These are phyloP conservation scores for Mimosa pudica DNA, from an alignment of 306 rosid genomes.

Conservation along the genomic window DNA sequence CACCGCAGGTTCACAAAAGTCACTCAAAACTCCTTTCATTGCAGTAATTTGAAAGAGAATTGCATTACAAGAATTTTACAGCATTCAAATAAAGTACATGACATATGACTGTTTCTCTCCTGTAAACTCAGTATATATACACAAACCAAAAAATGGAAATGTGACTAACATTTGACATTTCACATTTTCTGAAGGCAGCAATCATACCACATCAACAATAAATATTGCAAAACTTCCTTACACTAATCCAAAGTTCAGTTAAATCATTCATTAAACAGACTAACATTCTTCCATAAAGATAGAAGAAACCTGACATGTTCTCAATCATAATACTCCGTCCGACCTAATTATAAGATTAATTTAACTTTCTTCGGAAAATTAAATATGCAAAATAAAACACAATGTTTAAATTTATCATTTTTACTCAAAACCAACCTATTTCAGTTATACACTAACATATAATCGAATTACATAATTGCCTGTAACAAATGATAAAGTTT, in stretches of 20 bases:
- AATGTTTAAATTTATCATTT: too few relatives aligned
- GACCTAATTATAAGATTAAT: too few relatives aligned
- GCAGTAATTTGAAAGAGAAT: neutral
- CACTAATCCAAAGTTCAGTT: neutral
- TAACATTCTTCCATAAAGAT: neutral
- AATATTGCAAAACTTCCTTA: neutral
- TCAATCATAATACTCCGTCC: neutral
- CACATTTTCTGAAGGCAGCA: neutral
- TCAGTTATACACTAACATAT: too few relatives aligned
- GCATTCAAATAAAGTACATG: conserved; percentile 1
- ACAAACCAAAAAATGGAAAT: neutral
- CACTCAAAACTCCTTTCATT: neutral
- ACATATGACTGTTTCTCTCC: neutral
- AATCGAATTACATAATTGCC: too few relatives aligned
- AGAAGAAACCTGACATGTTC: neutral
- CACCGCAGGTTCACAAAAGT: neutral
- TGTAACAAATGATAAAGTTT: too few relatives aligned
- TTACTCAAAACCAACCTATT: too few relatives aligned
- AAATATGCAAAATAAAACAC: too few relatives aligned
- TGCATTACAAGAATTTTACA: neutral
- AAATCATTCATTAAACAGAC: neutral
- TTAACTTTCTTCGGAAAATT: too few relatives aligned
- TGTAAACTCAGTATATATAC: neutral
- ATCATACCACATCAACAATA: neutral
- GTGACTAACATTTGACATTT: neutral